Conservation (phyloP, 176 grass and related monocot species). For the Oryza coarctata region DNA sequence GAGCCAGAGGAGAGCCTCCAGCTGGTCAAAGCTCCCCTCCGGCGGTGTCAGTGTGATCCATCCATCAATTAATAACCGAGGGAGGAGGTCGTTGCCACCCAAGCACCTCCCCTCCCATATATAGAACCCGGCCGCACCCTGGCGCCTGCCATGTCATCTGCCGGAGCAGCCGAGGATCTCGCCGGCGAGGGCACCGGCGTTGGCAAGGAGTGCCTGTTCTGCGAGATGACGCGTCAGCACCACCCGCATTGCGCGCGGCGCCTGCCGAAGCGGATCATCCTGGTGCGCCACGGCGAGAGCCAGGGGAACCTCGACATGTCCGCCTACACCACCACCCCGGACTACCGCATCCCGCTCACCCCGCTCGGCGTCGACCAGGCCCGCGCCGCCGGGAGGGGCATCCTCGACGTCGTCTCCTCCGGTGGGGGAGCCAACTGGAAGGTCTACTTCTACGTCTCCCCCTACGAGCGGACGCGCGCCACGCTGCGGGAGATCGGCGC, state of each 20-base stretch:
- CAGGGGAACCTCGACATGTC: conserved; percentile 93
- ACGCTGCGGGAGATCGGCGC: conserved; percentile 78
- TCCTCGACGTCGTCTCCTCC: conserved; percentile 43
- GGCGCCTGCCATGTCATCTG: conserved; percentile 41
- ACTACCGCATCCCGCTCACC: conserved; percentile 89
- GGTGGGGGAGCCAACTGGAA: conserved; percentile 49
- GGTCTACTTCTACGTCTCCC: conserved; percentile 95
- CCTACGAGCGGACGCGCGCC: conserved; percentile 80
- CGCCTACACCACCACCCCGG: conserved; percentile 86
- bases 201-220: conserved; percentile 17
- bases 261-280: conserved; percentile 89
- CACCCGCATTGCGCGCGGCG: conserved; percentile 34
- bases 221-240: conserved; percentile 55
- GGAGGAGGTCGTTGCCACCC: neutral
- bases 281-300: conserved; percentile 95
- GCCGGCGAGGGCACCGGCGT: neutral
- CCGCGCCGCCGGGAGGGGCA: conserved; percentile 43
- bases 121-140: conserved; percentile 19
- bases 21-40: neutral
- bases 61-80: too few relatives aligned
- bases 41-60: too few relatives aligned
- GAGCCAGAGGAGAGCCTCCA: too few relatives aligned
- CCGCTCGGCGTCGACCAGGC: conserved; percentile 65
- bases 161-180: neutral
- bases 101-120: neutral